phyloP scores from a whole-genome alignment of 352 stramenopile species.

The Globisporangium iwayamae region DNA sequence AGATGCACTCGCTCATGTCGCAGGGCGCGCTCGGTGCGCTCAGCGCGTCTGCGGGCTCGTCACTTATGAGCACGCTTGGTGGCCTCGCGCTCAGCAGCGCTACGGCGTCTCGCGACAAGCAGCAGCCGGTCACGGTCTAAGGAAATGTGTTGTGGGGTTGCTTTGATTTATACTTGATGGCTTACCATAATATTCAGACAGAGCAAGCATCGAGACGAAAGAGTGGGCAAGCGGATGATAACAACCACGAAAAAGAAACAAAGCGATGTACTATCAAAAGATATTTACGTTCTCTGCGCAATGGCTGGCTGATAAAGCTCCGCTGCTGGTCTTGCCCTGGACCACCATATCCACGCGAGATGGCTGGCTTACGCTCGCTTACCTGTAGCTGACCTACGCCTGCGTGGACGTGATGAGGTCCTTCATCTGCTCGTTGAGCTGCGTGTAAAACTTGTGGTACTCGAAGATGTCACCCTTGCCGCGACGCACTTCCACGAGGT shows the following conservation, averaged over 20 bases:
- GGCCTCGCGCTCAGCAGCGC: conserved; percentile 55
- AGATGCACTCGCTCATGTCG: conserved; percentile 83
- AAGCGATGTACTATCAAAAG: conserved; percentile 14
- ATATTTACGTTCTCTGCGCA: conserved; percentile 3
- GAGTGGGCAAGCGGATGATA: background rate
- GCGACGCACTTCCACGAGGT: conserved; percentile 86
- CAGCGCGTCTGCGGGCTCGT: conserved; percentile 58
- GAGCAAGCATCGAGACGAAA: background rate
- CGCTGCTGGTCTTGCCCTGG: background rate
- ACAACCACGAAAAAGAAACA: background rate
- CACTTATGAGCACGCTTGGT: conserved; percentile 74
- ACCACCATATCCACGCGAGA: background rate
- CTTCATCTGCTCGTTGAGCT: conserved; percentile 86
- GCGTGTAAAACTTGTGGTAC: conserved; percentile 90
- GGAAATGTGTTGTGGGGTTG: background rate
- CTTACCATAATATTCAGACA: background rate
- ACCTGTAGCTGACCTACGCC: background rate
- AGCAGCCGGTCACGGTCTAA: conserved; percentile 46
- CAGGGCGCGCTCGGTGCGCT: conserved; percentile 67
- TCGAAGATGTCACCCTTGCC: conserved; percentile 90
- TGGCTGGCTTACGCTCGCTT: background rate
- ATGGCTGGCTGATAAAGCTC: background rate
- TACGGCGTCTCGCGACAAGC: conserved; percentile 1
- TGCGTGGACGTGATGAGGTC: conserved; percentile 57
- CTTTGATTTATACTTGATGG: background rate